Evolutionary conservation across 768 basidiomycete species (phyloP), one percentile per base, ranked within the genome.

Genomic region (Phylloporus sp.): DNA sequence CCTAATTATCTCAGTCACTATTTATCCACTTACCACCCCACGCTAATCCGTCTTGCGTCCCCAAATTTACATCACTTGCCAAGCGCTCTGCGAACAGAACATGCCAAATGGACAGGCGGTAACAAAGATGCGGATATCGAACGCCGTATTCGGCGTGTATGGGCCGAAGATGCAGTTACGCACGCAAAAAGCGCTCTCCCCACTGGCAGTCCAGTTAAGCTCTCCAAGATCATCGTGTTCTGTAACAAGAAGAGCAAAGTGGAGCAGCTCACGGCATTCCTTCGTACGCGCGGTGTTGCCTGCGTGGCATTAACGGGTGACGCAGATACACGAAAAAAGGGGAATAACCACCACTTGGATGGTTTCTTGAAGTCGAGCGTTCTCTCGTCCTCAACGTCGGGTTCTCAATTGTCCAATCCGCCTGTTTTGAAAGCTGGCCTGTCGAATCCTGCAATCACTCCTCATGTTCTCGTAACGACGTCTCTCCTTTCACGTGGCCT

Each of bases 401-500:
- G 29, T 23, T 23, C 48, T 45, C 47, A 24, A 2, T 20, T 49
- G 13, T 39, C 52, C 15, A 48, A 48, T 7, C 13, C 46, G n/a
- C 44, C 54, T 0, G n/a, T 39, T 40, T 44, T 53, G 27, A 56
- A 54, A 34, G 56, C 49, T 13, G 54, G 50, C 5, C 57, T 38
- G 39, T 66, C 55, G 6, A 64, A 55, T 36, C 62, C 64, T 12
- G 57, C 72, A 41, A 61, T 70, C 7, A 68, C 69, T 0, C 82
- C 86, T 15, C 80, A 81, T 49, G 84, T 95, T 34, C 75, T 97
- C 60, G 77, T 95, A 49, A 95, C 94, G 29, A 97, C 94, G 0
- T 95, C 92, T 6, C 76, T 97, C 29, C 83, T 97, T 24, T 92
- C 91, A 10, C 81, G 94, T 18, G 94, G 94, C 2, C 79, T 95